Conservation (phyloP, 768 basidiomycete genomes). For the Tulasnella sp. region DNA sequence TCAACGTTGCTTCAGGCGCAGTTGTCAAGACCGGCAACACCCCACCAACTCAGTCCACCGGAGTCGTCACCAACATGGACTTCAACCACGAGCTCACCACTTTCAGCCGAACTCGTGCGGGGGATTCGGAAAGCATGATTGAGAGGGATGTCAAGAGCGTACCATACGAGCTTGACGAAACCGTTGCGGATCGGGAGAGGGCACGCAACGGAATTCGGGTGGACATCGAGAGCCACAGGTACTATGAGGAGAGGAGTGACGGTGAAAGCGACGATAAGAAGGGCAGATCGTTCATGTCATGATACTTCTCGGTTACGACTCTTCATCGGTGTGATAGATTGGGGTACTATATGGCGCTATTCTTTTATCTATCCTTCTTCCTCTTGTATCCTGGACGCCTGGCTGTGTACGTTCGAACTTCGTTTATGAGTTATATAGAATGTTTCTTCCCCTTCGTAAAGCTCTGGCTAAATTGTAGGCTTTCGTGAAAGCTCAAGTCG, state of each 20-base stretch:
- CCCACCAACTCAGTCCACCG: neutral
- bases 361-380: neutral
- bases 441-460: no score
- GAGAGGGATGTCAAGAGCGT: slow-evolving; percentile 10
- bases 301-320: neutral
- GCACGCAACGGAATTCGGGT: slow-evolving; percentile 7
- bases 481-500: no score
- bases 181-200: neutral
- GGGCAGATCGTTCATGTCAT: slow-evolving; percentile 6
- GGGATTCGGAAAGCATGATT: neutral
- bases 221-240: slow-evolving; percentile 16
- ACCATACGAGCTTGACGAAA: slow-evolving; percentile 3
- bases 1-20: neutral
- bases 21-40: neutral
- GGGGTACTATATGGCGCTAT: no score
- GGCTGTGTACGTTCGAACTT: neutral
- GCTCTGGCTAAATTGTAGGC: no score
- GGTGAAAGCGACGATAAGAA: slow-evolving; percentile 16
- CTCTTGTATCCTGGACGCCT: neutral
- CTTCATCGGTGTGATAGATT: neutral
- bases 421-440: neutral
- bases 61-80: slow-evolving; percentile 14
- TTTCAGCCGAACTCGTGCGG: neutral
- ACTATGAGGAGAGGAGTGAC: slow-evolving; percentile 13
- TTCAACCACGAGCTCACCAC: slow-evolving; percentile 19